Evolutionary conservation across 2,329 filamentous ascomycete genomes (phyloP).

Genomic region (Colletotrichum truncatum): DNA sequence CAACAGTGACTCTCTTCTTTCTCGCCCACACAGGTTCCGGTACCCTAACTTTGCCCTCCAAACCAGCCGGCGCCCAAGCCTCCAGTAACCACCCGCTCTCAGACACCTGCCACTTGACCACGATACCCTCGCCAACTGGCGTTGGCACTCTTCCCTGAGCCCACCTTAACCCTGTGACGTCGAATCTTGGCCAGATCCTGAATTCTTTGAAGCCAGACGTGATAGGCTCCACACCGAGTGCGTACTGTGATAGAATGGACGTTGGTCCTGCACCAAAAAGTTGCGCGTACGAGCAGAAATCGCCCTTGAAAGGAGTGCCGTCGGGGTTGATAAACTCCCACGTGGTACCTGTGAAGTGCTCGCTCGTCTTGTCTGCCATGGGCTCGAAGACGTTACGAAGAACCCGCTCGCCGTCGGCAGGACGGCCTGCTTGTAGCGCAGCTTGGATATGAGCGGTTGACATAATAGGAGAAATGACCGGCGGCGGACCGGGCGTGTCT

Average conservation of each 20-base stretch:
- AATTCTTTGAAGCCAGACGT: not conserved
- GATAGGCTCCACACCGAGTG: not conserved
- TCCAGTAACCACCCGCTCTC: not conserved
- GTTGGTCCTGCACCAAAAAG: not conserved
- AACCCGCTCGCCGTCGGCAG: not conserved
- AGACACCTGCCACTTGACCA: not conserved
- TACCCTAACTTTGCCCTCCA: not conserved
- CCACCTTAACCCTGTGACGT: not conserved
- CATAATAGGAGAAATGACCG: not conserved
- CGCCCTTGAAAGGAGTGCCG: constrained; percentile 2
- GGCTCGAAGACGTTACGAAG: not conserved
- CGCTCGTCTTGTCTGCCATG: not conserved
- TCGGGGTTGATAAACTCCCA: not conserved
- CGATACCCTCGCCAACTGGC: not conserved
- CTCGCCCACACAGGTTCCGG: not conserved
- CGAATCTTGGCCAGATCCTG: not conserved
- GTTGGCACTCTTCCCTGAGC: not conserved
- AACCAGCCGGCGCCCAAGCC: not conserved
- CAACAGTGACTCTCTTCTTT: not conserved
- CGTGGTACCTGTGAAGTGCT: constrained; percentile 1
- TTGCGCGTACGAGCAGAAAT: constrained; percentile 1
- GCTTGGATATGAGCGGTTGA: not conserved
- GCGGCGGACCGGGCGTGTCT: not conserved
- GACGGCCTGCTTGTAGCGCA: not conserved
- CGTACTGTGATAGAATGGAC: not conserved